Base-by-base conservation (phyloP, 257 asterid species). In the Thymus quinquecostatus region DNA sequence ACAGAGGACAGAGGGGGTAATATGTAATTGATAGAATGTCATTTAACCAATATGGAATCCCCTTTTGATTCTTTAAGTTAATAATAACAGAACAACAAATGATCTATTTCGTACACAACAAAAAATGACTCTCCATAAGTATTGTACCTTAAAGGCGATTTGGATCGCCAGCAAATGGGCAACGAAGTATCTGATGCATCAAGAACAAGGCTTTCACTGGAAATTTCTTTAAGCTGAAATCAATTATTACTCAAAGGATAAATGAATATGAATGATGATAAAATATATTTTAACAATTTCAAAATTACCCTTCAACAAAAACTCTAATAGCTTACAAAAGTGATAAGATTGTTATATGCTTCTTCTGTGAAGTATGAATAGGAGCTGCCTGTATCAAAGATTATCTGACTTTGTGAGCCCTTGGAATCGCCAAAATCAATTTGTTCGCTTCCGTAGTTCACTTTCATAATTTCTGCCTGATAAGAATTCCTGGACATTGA, bases 341-440 rank as follows among this genome's bases (percentile, higher is more conserved):
- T 12, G 72, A 87, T 75, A 68, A 89, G 81, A 66, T 83, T 81
- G 76, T 70, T 57, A 78, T 89, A 87, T 73, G 94, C 94, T 79
- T 81, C 78, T 70, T 79, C 82, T 1, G 86, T 74, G 67, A 89
- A 85, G 86, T 89, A 89, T 10, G 96, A 75, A 67, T 84, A 87
- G 33, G 94, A 81, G 80, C 96, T 89, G 58, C 96, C 96, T 73
- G 81, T 89, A 70, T 89, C 96, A 67, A 89, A 85, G 77, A 89
- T 83, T 65, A 81, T 73, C 13, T 68, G 69, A 47, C 81, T 78
- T 55, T 64, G 80, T 75, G 83, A 84, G 49, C 74, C 56, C 51
- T 76, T 71, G 10, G n/a, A 51, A 58, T 68, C 74, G 64, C 82
- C 82, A 57, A 68, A 72, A 63, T 74, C 78, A 47, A 87, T 77